Conservation (phyloP, 73 alveolate genomes). For the Blepharisma stoltei region DNA sequence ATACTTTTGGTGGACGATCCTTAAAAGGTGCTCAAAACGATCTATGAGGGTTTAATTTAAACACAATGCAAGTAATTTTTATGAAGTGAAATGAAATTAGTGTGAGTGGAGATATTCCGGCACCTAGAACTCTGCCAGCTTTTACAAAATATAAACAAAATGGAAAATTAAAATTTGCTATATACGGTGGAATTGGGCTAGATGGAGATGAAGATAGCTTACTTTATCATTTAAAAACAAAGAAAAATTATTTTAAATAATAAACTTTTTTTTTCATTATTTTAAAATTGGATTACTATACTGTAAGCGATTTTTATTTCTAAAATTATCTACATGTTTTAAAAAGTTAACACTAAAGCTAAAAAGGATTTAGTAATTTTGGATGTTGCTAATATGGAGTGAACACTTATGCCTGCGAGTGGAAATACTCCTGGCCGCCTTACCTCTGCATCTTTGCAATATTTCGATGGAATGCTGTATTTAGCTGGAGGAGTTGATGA, state of each 20-base stretch:
- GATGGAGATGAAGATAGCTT: not conserved
- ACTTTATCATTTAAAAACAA: too few relatives aligned
- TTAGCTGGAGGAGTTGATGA: not conserved
- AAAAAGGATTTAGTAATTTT: too few relatives aligned
- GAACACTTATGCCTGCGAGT: too few relatives aligned
- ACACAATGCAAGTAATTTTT: not conserved
- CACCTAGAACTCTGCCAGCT: not conserved
- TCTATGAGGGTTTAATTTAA: not conserved
- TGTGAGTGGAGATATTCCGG: not conserved
- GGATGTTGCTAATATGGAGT: too few relatives aligned
- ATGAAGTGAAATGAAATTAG: not conserved
- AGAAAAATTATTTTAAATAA: too few relatives aligned
- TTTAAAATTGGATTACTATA: too few relatives aligned
- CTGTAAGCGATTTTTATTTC: too few relatives aligned
- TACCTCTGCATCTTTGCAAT: not conserved
- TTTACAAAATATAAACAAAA: not conserved
- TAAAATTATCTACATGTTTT: too few relatives aligned
- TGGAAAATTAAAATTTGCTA: not conserved
- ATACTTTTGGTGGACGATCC: slow-evolving; percentile 13
- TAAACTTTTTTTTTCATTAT: too few relatives aligned
- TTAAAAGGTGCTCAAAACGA: not conserved
- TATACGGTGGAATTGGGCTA: not conserved
- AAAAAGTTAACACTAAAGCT: too few relatives aligned
- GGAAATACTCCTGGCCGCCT: too few relatives aligned
- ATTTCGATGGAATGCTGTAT: not conserved